Evolutionary conservation across 805 yeast genomes (phyloP).

Genomic region (Grigorovia humatica): DNA sequence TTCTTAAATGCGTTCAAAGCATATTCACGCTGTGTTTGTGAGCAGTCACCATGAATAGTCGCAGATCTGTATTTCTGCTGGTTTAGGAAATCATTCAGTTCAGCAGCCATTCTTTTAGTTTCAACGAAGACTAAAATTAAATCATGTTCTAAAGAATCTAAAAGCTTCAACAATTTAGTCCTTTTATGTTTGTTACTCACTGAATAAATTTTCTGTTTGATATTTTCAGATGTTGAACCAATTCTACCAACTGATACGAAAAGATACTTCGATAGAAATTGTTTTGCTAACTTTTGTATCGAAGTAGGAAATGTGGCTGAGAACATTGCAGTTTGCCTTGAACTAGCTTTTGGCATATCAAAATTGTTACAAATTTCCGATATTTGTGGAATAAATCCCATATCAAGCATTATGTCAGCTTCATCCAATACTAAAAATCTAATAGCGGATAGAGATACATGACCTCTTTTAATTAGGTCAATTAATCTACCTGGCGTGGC

Average conservation of each 20-base stretch:
- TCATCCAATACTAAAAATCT: slow-evolving; percentile 91
- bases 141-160: slow-evolving; percentile 68
- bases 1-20: slow-evolving; percentile 86
- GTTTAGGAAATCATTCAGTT: slow-evolving; percentile 79
- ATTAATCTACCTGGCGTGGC: slow-evolving; percentile 98
- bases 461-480: slow-evolving; percentile 89
- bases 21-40: slow-evolving; percentile 93
- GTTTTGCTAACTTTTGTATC: slow-evolving; percentile 91
- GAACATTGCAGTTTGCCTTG: slow-evolving; percentile 94
- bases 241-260: slow-evolving; percentile 96
- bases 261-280: slow-evolving; percentile 88
- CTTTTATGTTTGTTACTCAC: slow-evolving; percentile 91
- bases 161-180: slow-evolving; percentile 75
- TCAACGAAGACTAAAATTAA: slow-evolving; percentile 90
- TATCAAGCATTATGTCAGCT: slow-evolving; percentile 99
- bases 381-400: slow-evolving; percentile 99
- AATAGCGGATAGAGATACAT: slow-evolving; percentile 76
- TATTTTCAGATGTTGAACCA: slow-evolving; percentile 96
- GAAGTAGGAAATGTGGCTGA: slow-evolving; percentile 98
- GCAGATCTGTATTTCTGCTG: slow-evolving; percentile 88
- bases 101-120: slow-evolving; percentile 97
- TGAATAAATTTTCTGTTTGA: slow-evolving; percentile 81
- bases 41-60: slow-evolving; percentile 97
- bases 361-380: slow-evolving; percentile 94
- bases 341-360: slow-evolving; percentile 85